Evolutionary conservation across 345 rosid species (phyloP).

Genomic region (Rhizophora mangle): DNA sequence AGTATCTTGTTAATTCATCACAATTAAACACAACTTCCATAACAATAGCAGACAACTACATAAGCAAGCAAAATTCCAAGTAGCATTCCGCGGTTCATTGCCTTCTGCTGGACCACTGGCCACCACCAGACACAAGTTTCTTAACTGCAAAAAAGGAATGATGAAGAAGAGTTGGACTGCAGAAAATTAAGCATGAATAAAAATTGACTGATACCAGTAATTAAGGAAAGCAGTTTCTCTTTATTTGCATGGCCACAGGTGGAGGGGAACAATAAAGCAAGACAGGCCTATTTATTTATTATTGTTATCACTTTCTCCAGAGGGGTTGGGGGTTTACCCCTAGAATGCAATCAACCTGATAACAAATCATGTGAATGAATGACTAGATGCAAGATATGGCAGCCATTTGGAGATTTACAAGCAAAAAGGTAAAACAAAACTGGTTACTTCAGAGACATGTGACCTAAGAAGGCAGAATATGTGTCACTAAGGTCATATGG

Average conservation of each 20-base stretch:
- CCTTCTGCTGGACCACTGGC: conserved; percentile 27
- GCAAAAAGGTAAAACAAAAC: conserved; percentile 1
- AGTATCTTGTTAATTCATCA: conserved; percentile 28
- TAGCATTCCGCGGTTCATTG: conserved; percentile 31
- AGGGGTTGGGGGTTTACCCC: no score
- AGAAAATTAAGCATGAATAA: background rate
- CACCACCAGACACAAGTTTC: conserved; percentile 19
- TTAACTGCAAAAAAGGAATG: conserved; percentile 41
- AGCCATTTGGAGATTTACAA: background rate
- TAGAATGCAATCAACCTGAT: no score
- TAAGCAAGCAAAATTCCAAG: conserved; percentile 35
- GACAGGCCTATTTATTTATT: no score
- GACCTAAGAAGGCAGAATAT: background rate
- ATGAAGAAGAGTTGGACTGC: background rate
- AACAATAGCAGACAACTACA: conserved; percentile 28
- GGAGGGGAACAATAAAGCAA: no score
- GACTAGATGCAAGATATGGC: background rate
- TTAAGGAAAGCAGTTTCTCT: no score
- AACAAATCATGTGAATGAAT: background rate
- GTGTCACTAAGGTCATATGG: no score
- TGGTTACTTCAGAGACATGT: background rate
- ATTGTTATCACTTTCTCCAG: no score
- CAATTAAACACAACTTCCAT: conserved; percentile 21
- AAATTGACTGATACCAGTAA: no score
- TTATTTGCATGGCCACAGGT: no score